Evolutionary conservation across 306 rosid genomes (phyloP), one percentile per base, ranked within the genome.

Genomic region (Glycine tomentella): DNA sequence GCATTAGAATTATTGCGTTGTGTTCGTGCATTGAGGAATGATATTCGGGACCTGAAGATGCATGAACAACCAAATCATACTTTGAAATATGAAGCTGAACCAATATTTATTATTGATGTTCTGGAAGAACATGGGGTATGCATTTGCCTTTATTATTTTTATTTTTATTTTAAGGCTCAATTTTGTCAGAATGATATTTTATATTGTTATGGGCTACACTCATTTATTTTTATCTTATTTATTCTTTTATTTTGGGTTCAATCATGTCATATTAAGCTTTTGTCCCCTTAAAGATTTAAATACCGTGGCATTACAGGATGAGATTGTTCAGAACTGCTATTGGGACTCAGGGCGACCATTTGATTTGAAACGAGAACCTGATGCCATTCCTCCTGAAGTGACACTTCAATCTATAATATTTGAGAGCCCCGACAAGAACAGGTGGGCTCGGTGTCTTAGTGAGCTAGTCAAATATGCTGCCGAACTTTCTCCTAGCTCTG

Each of bases 391-490:
- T 87, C 87, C 98, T 58, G 99, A 96, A 53, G 91, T 89, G 68
- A 93, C 97, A 40, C 91, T 96, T 85, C 99, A 96, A 72, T 96
- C 97, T 82, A 96, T 96, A 86, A 90, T 96, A 81, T 92, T 96
- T 92, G 99, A 96, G 86, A 96, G 93, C 87, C 98, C 97, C 65
- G 99, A 96, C 82, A 96, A 96, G 87, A 92, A 93, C 80, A 88
- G 98, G 87, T 96, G 99, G 99, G 98, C 97, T 72, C 92, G 97
- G 80, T 96, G 98, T 88, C 97, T 96, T 63, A 93, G 99, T 76
- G 98, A 96, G 89, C 87, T 96, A 69, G 90, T 96, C 75, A 96
- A 93, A 84, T 92, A 90, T 83, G 98, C 99, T 82, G 93, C 95
- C 12, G 98, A 92, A 88, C 97, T 96, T 76, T 96, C 98, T 83